phyloP scores from a whole-genome alignment of 1,139 yeast species.

The Protomyces pachydermus region DNA sequence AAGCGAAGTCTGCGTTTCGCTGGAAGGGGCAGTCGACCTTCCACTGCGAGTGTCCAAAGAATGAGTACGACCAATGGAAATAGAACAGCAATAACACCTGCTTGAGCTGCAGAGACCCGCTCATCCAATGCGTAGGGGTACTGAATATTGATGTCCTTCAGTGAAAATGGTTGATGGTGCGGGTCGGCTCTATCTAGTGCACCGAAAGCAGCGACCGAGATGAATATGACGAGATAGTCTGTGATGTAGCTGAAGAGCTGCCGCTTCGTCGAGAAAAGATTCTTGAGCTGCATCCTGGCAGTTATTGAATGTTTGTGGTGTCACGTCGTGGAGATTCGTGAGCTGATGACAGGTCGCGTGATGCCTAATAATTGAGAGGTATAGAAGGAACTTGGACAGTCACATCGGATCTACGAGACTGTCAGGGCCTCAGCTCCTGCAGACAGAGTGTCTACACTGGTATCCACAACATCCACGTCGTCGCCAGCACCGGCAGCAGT shows the following conservation, averaged over 20 bases:
- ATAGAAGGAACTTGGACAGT: not conserved
- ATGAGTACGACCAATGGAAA: slow-evolving; percentile 45
- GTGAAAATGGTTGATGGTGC: slow-evolving; percentile 48
- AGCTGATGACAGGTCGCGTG: not conserved
- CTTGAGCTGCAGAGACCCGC: slow-evolving; percentile 48
- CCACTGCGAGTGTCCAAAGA: slow-evolving; percentile 40
- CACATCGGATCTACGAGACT: not conserved
- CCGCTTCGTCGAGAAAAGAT: not conserved
- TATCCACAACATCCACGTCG: not conserved
- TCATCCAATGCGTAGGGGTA: slow-evolving; percentile 70
- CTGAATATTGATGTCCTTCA: slow-evolving; percentile 54
- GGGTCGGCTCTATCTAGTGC: slow-evolving; percentile 42
- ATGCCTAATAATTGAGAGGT: not conserved
- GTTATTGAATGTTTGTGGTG: not conserved
- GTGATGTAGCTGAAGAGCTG: slow-evolving; percentile 27
- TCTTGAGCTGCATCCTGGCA: not conserved
- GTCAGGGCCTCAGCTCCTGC: not conserved
- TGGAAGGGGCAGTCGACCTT: slow-evolving; percentile 34
- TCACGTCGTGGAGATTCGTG: not conserved
- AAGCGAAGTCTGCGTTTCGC: slow-evolving; percentile 41
- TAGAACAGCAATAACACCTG: slow-evolving; percentile 43
- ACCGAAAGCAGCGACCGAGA: slow-evolving; percentile 37
- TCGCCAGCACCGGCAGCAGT: slow-evolving; percentile 19
- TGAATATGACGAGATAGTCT: slow-evolving; percentile 31
- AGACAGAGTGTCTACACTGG: not conserved